phyloP scores from a whole-genome alignment of 495 filamentous ascomycete genomes.

The Penicillium roqueforti region DNA sequence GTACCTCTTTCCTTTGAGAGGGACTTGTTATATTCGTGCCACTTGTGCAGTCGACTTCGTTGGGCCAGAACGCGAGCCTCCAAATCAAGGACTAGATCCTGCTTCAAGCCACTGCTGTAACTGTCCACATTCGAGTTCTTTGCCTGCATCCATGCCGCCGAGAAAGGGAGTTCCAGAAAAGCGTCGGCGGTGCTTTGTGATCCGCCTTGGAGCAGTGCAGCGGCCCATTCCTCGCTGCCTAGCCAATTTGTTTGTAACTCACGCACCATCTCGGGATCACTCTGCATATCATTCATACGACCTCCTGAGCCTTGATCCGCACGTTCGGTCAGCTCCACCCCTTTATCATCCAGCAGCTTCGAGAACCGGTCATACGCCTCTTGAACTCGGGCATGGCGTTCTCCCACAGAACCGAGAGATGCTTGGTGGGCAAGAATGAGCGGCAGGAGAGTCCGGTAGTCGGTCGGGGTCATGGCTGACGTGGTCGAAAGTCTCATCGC shows the following conservation, averaged over 20 bases:
- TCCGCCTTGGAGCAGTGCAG: slow-evolving; percentile 63
- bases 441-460: slow-evolving; percentile 57
- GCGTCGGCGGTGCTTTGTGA: slow-evolving; percentile 53
- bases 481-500: slow-evolving; percentile 62
- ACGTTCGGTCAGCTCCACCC: slow-evolving; percentile 38
- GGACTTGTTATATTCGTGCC: slow-evolving; percentile 62
- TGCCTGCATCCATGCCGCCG: slow-evolving; percentile 61
- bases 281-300: slow-evolving; percentile 31
- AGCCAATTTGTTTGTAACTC: slow-evolving; percentile 68
- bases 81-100: slow-evolving; percentile 53
- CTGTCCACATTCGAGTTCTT: slow-evolving; percentile 50
- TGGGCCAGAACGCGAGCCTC: slow-evolving; percentile 59
- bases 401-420: slow-evolving; percentile 51
- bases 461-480: slow-evolving; percentile 51
- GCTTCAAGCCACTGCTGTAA: slow-evolving; percentile 36
- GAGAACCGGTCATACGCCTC: slow-evolving; percentile 59
- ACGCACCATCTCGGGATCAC: slow-evolving; percentile 38
- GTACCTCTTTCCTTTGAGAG: slow-evolving; percentile 22
- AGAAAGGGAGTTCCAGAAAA: slow-evolving; percentile 60
- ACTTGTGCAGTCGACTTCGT: slow-evolving; percentile 59
- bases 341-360: slow-evolving; percentile 53
- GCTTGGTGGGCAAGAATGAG: slow-evolving; percentile 70
- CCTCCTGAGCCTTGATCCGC: slow-evolving; percentile 12
- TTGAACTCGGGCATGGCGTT: slow-evolving; percentile 30
- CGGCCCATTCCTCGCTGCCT: slow-evolving; percentile 65